phyloP scores from a whole-genome alignment of 2,329 filamentous ascomycete genomes.

The Pyrenophora tritici-repentis region DNA sequence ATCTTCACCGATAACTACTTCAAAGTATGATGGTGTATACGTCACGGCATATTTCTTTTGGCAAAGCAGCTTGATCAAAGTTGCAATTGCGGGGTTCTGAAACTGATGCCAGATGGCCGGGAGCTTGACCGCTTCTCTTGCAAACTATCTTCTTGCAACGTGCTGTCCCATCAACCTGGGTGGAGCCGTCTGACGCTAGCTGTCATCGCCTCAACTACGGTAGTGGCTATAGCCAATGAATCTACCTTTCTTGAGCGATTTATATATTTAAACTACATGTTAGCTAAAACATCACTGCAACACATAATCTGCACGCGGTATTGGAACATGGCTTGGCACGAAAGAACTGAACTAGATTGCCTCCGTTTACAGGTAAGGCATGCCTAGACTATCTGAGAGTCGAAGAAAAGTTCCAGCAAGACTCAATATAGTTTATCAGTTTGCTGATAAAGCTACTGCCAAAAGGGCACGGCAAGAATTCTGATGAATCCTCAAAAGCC shows the following conservation, averaged over 20 bases:
- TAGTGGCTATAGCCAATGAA: too few relatives aligned
- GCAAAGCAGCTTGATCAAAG: not conserved
- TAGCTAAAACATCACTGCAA: not conserved
- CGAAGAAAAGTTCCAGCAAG: not conserved
- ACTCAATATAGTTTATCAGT: not conserved
- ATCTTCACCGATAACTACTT: too few relatives aligned
- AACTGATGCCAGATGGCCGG: not conserved
- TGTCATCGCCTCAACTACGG: not conserved
- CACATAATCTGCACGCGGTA: not conserved
- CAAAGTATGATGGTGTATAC: too few relatives aligned
- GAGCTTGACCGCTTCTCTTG: slow-evolving; percentile 16
- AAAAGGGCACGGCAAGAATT: slow-evolving; percentile 3
- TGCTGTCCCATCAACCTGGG: not conserved
- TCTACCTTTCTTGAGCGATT: too few relatives aligned
- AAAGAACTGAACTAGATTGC: slow-evolving; percentile 28
- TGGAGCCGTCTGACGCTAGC: slow-evolving; percentile 7
- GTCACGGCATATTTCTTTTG: not conserved
- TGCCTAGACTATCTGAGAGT: slow-evolving; percentile 8
- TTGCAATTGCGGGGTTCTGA: slow-evolving; percentile 16
- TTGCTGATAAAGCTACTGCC: slow-evolving; percentile 20
- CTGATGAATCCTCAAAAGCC: slow-evolving; percentile 29
- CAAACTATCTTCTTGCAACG: not conserved
- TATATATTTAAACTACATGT: not conserved
- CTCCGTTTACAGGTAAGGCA: slow-evolving; percentile 21
- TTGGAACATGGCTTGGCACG: not conserved